Percentiles rank a stretch among this genome's conserved stretches.
These are phyloP conservation scores for Globisporangium mamillatum DNA, from an alignment of 352 stramenopile species.

Conservation along the genomic window DNA sequence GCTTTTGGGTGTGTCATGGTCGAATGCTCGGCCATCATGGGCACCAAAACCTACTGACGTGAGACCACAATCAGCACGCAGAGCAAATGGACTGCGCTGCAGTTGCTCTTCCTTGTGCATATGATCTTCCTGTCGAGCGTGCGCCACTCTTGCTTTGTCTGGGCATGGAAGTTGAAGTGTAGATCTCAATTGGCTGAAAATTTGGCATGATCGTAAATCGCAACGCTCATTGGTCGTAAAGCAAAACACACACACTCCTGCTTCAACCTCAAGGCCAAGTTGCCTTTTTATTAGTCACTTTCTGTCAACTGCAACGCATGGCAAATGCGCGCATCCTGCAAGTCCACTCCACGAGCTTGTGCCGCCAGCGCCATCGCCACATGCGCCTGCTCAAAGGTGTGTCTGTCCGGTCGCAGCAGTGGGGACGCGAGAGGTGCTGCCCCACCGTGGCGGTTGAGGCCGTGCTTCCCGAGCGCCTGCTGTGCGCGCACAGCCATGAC, in stretches of 20 bases:
- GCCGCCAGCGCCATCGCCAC: slow-evolving; percentile 4
- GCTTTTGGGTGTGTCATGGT: too few relatives aligned
- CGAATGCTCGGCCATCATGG: too few relatives aligned
- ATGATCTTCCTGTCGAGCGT: neutral
- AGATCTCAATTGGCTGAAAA: too few relatives aligned
- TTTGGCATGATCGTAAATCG: too few relatives aligned
- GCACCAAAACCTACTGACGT: too few relatives aligned
- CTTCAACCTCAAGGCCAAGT: neutral
- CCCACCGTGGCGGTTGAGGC: neutral
- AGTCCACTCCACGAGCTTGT: neutral
- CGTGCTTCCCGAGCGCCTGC: slow-evolving; percentile 38
- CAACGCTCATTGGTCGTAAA: neutral
- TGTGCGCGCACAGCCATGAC: slow-evolving; percentile 43
- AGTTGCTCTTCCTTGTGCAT: neutral
- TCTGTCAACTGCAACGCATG: neutral
- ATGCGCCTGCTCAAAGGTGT: slow-evolving; percentile 23
- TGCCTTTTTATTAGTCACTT: neutral
- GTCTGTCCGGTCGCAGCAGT: slow-evolving; percentile 33
- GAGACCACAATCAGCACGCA: neutral
- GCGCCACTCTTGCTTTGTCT: too few relatives aligned
- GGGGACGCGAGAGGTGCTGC: slow-evolving; percentile 22
- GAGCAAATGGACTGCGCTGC: neutral
- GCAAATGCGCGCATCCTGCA: neutral
- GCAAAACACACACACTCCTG: neutral
- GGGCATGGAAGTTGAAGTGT: too few relatives aligned